A percentile compares a stretch with the other conserved stretches of the same genome.
These are phyloP conservation scores for Globisporangium uncinulatum DNA, from an alignment of 352 stramenopile genomes.

Conservation along the genomic window DNA sequence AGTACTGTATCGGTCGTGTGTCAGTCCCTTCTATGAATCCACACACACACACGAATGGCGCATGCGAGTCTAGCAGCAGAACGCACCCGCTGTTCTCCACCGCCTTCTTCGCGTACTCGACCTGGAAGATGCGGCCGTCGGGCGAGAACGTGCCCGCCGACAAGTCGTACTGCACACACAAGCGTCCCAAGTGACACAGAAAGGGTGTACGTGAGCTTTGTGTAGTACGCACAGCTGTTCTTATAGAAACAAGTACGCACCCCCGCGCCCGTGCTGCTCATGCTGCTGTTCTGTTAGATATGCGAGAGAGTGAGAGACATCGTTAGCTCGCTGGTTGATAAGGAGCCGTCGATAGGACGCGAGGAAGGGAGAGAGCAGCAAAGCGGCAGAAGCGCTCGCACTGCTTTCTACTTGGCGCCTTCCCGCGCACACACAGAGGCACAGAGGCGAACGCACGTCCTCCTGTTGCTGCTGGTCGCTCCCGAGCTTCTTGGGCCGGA, in stretches of 20 bases:
- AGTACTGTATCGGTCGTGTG: conserved; percentile 49
- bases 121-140: conserved; percentile 98
- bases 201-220: neutral
- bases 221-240: neutral
- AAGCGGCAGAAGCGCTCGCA: too few relatives aligned
- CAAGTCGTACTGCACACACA: conserved; percentile 64
- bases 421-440: neutral
- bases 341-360: too few relatives aligned
- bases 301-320: neutral
- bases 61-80: neutral
- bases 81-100: conserved; percentile 94
- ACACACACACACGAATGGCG: too few relatives aligned
- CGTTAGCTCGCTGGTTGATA: neutral
- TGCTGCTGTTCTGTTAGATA: conserved; percentile 15
- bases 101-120: conserved; percentile 98
- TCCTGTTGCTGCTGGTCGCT: neutral
- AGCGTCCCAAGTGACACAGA: neutral
- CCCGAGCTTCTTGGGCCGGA: neutral
- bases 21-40: neutral
- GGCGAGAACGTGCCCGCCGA: conserved; percentile 94
- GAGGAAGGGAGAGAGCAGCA: neutral
- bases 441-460: too few relatives aligned
- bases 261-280: conserved; percentile 83
- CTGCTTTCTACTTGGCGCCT: too few relatives aligned
- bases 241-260: conserved; percentile 17